Evolutionary conservation across 2,329 filamentous ascomycete genomes (phyloP).

Genomic region (Trichophyton schoenleinii): DNA sequence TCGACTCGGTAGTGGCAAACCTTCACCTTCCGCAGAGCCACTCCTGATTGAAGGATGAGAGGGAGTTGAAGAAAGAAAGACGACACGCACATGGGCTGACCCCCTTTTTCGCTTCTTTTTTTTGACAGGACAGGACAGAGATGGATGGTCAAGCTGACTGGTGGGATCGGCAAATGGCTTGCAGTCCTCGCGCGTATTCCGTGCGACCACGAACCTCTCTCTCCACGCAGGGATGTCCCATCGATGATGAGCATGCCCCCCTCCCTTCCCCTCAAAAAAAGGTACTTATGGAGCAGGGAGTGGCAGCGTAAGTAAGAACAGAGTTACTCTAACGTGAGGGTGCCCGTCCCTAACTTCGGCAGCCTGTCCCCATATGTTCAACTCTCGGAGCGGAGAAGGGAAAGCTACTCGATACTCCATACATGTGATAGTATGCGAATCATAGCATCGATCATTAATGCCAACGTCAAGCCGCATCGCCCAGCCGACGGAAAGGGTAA

Average conservation of each 20-base stretch:
- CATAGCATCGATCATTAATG: not conserved
- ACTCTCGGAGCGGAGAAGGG: not conserved
- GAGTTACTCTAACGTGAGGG: too few relatives aligned
- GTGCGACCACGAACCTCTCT: not conserved
- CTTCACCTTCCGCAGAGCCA: not conserved
- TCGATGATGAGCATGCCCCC: not conserved
- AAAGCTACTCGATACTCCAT: not conserved
- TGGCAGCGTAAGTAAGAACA: not conserved
- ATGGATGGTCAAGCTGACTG: too few relatives aligned
- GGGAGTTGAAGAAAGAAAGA: too few relatives aligned
- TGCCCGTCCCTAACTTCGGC: too few relatives aligned
- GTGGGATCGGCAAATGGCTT: not conserved
- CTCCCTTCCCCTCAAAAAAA: too few relatives aligned
- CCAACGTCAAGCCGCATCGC: not conserved
- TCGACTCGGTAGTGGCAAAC: not conserved
- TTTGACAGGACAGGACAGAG: not conserved
- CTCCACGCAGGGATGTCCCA: not conserved
- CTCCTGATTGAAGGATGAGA: too few relatives aligned
- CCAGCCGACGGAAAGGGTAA: not conserved
- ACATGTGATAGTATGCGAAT: not conserved
- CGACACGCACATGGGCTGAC: not conserved
- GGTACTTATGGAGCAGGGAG: not conserved
- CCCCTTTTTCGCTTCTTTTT: not conserved
- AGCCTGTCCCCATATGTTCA: not conserved
- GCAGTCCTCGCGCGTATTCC: conserved; percentile 3